Percentiles rank a stretch among this genome's conserved stretches.
These are phyloP conservation scores for Aspergillus sp. DNA, from an alignment of 2,329 filamentous ascomycete genomes.

Conservation along the genomic window DNA sequence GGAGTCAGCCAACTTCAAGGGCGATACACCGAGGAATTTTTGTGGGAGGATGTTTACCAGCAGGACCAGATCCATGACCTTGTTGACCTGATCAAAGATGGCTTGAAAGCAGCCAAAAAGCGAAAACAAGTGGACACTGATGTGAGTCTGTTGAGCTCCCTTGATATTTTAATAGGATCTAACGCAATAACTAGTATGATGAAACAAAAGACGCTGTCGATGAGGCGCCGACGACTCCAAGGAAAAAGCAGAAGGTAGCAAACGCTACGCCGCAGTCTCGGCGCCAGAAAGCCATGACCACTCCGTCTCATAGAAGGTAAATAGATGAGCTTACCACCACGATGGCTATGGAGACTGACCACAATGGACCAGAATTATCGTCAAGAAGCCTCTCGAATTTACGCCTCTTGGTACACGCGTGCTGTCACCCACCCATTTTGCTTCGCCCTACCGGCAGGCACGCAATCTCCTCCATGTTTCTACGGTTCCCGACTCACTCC, in stretches of 20 bases:
- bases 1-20: constrained; percentile 87
- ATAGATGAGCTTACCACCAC: constrained; percentile 23
- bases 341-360: constrained; percentile 24
- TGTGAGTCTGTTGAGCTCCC: constrained; percentile 25
- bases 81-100: constrained; percentile 63
- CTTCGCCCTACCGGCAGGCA: constrained; percentile 87
- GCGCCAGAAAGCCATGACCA: constrained; percentile 51
- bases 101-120: constrained; percentile 66
- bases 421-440: constrained; percentile 71
- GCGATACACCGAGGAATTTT: constrained; percentile 87
- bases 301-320: constrained; percentile 64
- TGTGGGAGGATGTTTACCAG: constrained; percentile 82
- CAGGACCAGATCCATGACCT: constrained; percentile 65
- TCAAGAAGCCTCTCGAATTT: constrained; percentile 91
- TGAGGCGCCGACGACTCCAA: constrained; percentile 50
- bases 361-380: constrained; percentile 52
- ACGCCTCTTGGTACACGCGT: constrained; percentile 89
- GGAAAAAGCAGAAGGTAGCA: constrained; percentile 56
- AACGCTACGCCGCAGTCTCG: constrained; percentile 44
- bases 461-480: constrained; percentile 89
- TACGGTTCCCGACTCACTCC: constrained; percentile 82
- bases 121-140: constrained; percentile 41
- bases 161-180: background rate
- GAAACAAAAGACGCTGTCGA: constrained; percentile 34
- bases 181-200: constrained; percentile 30